Conservation (phyloP, 2,329 filamentous ascomycete species). For the Fusarium chaquense region DNA sequence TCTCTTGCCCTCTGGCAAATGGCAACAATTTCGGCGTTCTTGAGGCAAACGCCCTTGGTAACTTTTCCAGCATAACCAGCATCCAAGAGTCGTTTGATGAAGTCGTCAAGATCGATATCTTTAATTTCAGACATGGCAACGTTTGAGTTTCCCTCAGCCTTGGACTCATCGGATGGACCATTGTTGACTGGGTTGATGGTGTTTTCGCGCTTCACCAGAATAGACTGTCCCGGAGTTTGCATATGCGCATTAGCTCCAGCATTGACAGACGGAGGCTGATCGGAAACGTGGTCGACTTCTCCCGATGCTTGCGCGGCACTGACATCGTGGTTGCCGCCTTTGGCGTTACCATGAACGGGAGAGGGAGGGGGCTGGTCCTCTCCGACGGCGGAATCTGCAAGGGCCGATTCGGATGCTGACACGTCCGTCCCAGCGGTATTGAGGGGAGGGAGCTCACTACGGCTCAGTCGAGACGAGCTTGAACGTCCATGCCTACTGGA, state of each 20-base stretch:
- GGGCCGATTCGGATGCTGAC: slow-evolving; percentile 57
- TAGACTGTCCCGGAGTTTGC: slow-evolving; percentile 86
- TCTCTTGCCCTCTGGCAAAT: slow-evolving; percentile 92
- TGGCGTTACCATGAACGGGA: slow-evolving; percentile 81
- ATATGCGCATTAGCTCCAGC: slow-evolving; percentile 68
- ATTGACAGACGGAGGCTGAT: slow-evolving; percentile 80
- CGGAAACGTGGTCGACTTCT: slow-evolving; percentile 94
- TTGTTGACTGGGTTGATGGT: slow-evolving; percentile 73
- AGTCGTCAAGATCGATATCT: slow-evolving; percentile 94
- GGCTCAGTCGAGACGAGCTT: slow-evolving; percentile 59
- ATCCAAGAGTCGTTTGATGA: slow-evolving; percentile 93
- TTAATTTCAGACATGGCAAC: slow-evolving; percentile 93
- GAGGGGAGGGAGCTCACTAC: slow-evolving; percentile 58
- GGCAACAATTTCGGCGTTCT: slow-evolving; percentile 96
- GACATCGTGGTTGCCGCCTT: slow-evolving; percentile 80
- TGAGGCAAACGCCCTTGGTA: slow-evolving; percentile 95
- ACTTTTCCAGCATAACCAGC: slow-evolving; percentile 96
- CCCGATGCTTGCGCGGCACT: slow-evolving; percentile 84
- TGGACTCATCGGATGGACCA: slow-evolving; percentile 57
- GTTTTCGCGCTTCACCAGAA: slow-evolving; percentile 84
- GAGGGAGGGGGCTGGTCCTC: slow-evolving; percentile 80
- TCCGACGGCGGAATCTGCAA: slow-evolving; percentile 49
- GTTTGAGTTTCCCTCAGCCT: slow-evolving; percentile 59
- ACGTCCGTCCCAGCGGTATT: slow-evolving; percentile 58
- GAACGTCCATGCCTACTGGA: slow-evolving; percentile 73